These are phyloP conservation scores for Volutella citrinella DNA, from an alignment of 2,329 filamentous ascomycete genomes.

Conservation along the genomic window DNA sequence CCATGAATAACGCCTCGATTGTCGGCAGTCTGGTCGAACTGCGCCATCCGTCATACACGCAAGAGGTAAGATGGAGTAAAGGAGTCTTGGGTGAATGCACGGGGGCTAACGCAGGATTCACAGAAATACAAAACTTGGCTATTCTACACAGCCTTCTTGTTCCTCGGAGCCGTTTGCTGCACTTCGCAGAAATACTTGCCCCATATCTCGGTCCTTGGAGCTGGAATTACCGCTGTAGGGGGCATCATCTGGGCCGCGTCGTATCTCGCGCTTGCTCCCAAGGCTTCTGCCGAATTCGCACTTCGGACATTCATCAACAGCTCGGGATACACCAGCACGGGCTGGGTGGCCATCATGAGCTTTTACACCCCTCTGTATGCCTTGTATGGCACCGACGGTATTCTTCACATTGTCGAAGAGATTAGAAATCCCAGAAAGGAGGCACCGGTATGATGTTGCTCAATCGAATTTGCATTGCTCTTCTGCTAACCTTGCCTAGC, in stretches of 20 bases:
- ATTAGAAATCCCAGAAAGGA: slow-evolving; percentile 10
- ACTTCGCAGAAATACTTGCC: too few relatives aligned
- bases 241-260: slow-evolving; percentile 12
- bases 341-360: slow-evolving; percentile 9
- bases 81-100: too few relatives aligned
- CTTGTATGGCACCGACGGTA: slow-evolving; percentile 9
- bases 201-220: too few relatives aligned
- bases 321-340: slow-evolving; percentile 6
- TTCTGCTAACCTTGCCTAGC: background rate
- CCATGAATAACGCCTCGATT: slow-evolving; percentile 10
- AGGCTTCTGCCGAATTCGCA: slow-evolving; percentile 5
- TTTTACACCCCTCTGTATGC: slow-evolving; percentile 9
- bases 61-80: too few relatives aligned
- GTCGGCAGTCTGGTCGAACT: slow-evolving; percentile 4
- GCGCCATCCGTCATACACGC: too few relatives aligned
- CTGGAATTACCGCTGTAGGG: slow-evolving; percentile 7
- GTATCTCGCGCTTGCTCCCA: slow-evolving; percentile 1
- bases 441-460: slow-evolving; percentile 5
- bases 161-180: too few relatives aligned
- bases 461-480: too few relatives aligned
- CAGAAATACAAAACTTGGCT: slow-evolving; percentile 10
- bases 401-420: slow-evolving; percentile 14
- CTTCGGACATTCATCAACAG: slow-evolving; percentile 10
- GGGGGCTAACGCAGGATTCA: too few relatives aligned
- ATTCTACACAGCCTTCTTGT: too few relatives aligned